These are phyloP conservation scores for Tolypocladium endophyticum DNA, from an alignment of 2,329 filamentous ascomycete species.

Conservation along the genomic window DNA sequence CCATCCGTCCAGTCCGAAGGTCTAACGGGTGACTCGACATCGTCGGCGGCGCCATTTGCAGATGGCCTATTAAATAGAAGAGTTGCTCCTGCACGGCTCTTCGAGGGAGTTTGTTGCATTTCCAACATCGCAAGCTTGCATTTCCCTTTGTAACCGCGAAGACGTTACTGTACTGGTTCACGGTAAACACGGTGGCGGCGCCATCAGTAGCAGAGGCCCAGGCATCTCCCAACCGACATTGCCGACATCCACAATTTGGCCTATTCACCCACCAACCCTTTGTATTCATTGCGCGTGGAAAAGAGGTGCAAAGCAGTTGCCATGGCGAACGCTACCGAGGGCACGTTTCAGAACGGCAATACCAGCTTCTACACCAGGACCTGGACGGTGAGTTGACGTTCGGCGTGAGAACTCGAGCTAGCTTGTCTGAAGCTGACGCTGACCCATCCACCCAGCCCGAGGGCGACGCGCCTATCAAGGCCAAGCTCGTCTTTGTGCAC, in stretches of 20 bases:
- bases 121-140: background rate
- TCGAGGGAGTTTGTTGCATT: background rate
- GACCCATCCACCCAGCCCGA: slow-evolving; percentile 33
- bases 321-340: slow-evolving; percentile 36
- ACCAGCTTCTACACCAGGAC: slow-evolving; percentile 44
- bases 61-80: background rate
- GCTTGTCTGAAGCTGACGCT: background rate
- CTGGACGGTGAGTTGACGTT: slow-evolving; percentile 39
- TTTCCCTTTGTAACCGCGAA: background rate
- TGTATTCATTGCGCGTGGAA: background rate
- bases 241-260: background rate
- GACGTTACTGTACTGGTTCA: no score
- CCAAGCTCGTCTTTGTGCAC: slow-evolving; percentile 74
- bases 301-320: background rate
- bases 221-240: background rate
- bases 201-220: background rate
- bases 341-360: slow-evolving; percentile 34
- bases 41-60: background rate
- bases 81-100: background rate
- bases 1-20: background rate
- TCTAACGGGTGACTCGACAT: background rate
- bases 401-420: background rate
- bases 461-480: slow-evolving; percentile 37
- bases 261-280: no score
- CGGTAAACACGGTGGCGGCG: background rate